phyloP scores from a whole-genome alignment of 139 green algal species.

The Auxenochlorella pyrenoidosa region DNA sequence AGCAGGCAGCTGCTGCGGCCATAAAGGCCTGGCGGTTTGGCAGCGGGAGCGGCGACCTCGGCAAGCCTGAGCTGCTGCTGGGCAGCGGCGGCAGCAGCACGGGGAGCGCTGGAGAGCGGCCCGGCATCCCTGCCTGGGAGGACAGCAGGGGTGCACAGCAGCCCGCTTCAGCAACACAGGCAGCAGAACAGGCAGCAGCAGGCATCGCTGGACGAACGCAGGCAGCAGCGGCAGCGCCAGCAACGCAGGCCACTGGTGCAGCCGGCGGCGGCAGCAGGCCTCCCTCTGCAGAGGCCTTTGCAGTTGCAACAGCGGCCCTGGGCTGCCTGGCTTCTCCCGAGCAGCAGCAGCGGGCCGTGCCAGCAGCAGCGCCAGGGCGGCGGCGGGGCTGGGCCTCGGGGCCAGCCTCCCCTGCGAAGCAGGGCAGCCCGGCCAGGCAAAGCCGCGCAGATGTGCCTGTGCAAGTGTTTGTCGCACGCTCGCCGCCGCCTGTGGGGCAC shows the following conservation, averaged over 20 bases:
- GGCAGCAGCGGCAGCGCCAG: background rate
- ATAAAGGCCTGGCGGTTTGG: background rate
- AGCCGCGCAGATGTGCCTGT: background rate
- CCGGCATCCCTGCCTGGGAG: background rate
- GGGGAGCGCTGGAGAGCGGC: background rate
- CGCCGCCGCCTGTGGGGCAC: background rate
- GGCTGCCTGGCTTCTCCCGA: background rate
- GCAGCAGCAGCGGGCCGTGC: background rate
- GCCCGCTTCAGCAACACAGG: no score
- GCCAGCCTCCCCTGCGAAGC: background rate
- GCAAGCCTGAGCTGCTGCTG: background rate
- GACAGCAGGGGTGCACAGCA: background rate
- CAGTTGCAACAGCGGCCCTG: background rate
- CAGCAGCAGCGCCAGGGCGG: background rate
- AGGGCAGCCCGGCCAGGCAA: background rate
- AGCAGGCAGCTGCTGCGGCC: background rate
- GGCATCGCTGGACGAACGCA: no score
- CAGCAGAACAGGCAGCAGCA: no score
- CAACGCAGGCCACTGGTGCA: background rate
- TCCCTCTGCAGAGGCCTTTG: background rate
- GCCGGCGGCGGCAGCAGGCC: background rate
- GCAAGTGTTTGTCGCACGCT: background rate
- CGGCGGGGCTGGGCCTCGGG: slow-evolving; percentile 4
- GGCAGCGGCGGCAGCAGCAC: background rate
- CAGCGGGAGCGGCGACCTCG: background rate